Base-by-base conservation (phyloP, 202 grass and related monocot genomes). In the Setaria viridis region DNA sequence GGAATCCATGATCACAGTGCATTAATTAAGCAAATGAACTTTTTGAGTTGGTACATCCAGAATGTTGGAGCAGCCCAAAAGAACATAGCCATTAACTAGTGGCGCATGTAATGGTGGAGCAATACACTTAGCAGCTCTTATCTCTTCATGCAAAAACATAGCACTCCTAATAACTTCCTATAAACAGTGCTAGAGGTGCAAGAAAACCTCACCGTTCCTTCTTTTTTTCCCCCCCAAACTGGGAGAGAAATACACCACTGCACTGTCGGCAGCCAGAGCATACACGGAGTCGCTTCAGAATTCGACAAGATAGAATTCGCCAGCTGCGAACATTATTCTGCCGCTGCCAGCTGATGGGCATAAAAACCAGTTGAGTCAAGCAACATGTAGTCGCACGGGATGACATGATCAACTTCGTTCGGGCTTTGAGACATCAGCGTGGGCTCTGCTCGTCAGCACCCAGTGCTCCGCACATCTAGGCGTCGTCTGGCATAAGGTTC, bases 391-490 rank as follows among this genome's bases (percentile, higher is more conserved):
- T 39, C 13, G 32, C 58, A 49, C 11, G 25, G 17, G 62, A 14
- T 12, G 67, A 7, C 67, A 11, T n/a, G 63, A 85, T 56, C 16
- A 21, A 5, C 17, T 32, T 10, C 43, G 17, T 25, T 29, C 41
- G 60, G 77, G 12, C 14, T 6, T 37, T 5, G 6, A 9, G 30
- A 4, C 19, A 25, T 11, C 6, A 3, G 21, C 14, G 49, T 67
- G 78, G 70, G 50, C 39, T 48, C 77, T 86, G 68, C 21, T 72
- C 55, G 77, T 53, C 45, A 63, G 53, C 43, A 78, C 9, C 29
- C 42, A 19, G 2, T 46, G 6, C 56, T 49, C 32, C 30, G 35
- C 3, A 37, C 60, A 29, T 20, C 37, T 12, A 34, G 43, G 42
- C 67, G 19, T 10, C 81, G 7, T 64, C 13, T 6, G 15, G 1